Conservation (phyloP, 495 filamentous ascomycete species). For the Annulohypoxylon nitens region DNA sequence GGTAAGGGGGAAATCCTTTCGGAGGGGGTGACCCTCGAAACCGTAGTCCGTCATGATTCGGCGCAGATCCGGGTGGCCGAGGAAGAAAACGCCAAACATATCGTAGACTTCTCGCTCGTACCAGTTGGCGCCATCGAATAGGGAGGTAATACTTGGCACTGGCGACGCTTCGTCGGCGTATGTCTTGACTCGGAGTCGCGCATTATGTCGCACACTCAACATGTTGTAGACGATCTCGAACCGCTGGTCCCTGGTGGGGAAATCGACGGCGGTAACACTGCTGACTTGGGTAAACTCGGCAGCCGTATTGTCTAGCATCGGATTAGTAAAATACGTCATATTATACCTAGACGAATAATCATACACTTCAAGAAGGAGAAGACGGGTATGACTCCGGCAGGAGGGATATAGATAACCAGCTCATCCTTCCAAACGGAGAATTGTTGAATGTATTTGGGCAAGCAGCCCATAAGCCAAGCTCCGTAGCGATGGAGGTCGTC, state of each 20-base stretch:
- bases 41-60: constrained; percentile 99
- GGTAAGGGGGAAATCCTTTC: constrained; percentile 98
- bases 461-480: constrained; percentile 93
- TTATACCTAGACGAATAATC: constrained; percentile 20
- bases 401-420: constrained; percentile 91
- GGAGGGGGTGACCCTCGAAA: constrained; percentile 96
- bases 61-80: constrained; percentile 93
- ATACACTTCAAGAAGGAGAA: constrained; percentile 92
- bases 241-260: constrained; percentile 90
- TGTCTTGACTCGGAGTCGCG: constrained; percentile 97
- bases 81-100: constrained; percentile 97
- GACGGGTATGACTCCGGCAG: constrained; percentile 86
- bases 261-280: constrained; percentile 95
- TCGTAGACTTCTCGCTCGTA: constrained; percentile 99
- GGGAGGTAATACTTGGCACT: constrained; percentile 84
- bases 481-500: constrained; percentile 92
- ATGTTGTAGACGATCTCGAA: constrained; percentile 99
- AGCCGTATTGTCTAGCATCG: constrained; percentile 79
- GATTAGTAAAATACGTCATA: constrained; percentile 19
- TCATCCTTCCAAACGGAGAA: constrained; percentile 99
- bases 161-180: constrained; percentile 98
- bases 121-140: constrained; percentile 98
- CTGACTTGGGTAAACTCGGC: constrained; percentile 95
- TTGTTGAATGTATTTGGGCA: constrained; percentile 98
- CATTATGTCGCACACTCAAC: constrained; percentile 94